Conservation (phyloP, 1,284 basidiomycete genomes). For the Pisolithus thermaeus region DNA sequence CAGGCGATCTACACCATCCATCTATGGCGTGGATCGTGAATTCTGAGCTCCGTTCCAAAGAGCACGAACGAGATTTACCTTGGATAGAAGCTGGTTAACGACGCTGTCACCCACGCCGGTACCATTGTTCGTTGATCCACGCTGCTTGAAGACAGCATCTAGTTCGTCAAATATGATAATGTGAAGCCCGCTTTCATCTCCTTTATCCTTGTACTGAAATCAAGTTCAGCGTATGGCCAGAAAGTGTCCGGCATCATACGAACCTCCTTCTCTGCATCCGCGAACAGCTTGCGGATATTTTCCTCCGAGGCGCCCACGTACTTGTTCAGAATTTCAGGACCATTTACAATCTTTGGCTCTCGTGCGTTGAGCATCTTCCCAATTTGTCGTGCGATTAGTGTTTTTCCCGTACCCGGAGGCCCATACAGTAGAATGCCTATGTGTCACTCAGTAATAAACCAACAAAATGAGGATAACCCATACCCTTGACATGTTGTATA, state of each 20-base stretch:
- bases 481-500: conserved; percentile 97
- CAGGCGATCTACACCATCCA: conserved; percentile 99
- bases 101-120: conserved; percentile 98
- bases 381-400: conserved; percentile 96
- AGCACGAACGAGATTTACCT: conserved; percentile 42
- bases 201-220: conserved; percentile 89
- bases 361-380: conserved; percentile 99
- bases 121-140: conserved; percentile 84
- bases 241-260: conserved; percentile 12
- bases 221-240: neutral
- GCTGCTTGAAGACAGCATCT: conserved; percentile 98
- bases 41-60: neutral
- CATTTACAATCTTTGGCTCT: conserved; percentile 98
- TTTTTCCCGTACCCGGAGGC: conserved; percentile 98
- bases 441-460: neutral
- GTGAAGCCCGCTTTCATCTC: conserved; percentile 96
- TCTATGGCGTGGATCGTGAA: conserved; percentile 41
- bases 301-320: conserved; percentile 98
- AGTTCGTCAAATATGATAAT: conserved; percentile 99
- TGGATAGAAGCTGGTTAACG: conserved; percentile 97
- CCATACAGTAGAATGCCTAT: conserved; percentile 90
- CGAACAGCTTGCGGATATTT: conserved; percentile 97
- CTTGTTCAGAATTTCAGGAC: conserved; percentile 96
- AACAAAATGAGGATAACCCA: conserved; percentile 5
- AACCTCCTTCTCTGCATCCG: conserved; percentile 95